Evolutionary conservation across 345 rosid species (phyloP).

Genomic region (Murraya paniculata): DNA sequence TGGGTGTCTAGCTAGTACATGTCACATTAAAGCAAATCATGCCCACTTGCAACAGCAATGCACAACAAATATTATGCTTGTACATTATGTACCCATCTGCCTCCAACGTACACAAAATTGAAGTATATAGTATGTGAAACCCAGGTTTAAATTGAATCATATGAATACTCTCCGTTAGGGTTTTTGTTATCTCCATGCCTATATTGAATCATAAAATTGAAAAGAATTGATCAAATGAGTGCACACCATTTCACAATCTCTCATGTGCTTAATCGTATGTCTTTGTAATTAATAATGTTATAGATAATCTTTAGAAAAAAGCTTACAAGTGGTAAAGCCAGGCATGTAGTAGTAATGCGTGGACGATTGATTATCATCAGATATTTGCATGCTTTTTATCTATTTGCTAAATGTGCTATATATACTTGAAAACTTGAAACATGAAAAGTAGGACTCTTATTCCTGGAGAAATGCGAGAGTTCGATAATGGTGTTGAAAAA

Average conservation of each 20-base stretch:
- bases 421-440: neutral
- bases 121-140: no score
- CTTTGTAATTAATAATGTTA: neutral
- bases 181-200: neutral
- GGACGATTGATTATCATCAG: neutral
- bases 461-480: neutral
- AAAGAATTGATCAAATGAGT: neutral
- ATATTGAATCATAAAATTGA: neutral
- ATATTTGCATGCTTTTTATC: neutral
- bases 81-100: neutral
- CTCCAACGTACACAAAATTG: no score
- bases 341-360: neutral
- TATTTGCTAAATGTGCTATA: neutral
- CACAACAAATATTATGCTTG: neutral
- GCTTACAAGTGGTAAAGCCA: no score
- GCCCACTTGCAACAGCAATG: slow-evolving; percentile 15
- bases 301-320: no score
- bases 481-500: slow-evolving; percentile 16
- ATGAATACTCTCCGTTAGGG: neutral
- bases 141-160: no score
- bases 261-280: neutral
- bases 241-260: neutral
- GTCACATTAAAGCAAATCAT: slow-evolving; percentile 36
- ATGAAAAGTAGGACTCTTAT: neutral
- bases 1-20: slow-evolving; percentile 12